Percentiles rank a stretch among this genome's conserved stretches.
Evolutionary conservation across 768 basidiomycete species (phyloP).

Genomic region (Kwoniella heveanensis): DNA sequence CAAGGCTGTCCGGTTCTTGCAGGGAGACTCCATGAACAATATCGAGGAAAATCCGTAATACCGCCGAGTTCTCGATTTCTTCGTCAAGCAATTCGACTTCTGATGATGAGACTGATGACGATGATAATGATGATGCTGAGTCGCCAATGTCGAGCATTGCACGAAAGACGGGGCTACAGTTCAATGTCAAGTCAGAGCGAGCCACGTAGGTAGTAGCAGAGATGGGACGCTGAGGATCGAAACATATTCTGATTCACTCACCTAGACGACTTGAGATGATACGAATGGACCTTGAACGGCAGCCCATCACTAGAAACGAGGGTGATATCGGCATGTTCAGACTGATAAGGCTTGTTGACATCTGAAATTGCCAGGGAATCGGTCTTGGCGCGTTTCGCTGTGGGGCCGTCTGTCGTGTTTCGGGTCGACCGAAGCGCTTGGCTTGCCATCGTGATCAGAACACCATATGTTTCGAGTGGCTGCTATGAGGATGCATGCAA

Average conservation of each 20-base stretch:
- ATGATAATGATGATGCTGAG: background rate
- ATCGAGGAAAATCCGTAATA: background rate
- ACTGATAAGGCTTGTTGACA: constrained; percentile 5
- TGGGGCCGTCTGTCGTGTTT: background rate
- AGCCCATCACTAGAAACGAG: constrained; percentile 14
- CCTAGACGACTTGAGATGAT: constrained; percentile 14
- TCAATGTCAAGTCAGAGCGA: background rate
- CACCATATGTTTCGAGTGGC: no score
- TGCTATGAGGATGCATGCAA: no score
- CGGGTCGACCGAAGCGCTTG: no score
- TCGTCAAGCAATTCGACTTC: background rate
- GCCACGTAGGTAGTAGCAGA: background rate
- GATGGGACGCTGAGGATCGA: no score
- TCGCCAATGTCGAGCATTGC: background rate
- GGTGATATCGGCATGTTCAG: constrained; percentile 11
- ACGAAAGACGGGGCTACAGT: background rate
- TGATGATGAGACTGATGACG: no score
- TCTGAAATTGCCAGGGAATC: background rate
- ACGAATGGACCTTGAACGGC: constrained; percentile 19
- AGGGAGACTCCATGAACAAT: background rate
- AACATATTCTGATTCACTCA: background rate
- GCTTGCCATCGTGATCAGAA: no score
- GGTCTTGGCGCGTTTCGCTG: background rate
- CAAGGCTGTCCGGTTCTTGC: background rate
- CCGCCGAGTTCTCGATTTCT: background rate